phyloP scores from a whole-genome alignment of 148 eudicot species.

The Vaccinium corymbosum region DNA sequence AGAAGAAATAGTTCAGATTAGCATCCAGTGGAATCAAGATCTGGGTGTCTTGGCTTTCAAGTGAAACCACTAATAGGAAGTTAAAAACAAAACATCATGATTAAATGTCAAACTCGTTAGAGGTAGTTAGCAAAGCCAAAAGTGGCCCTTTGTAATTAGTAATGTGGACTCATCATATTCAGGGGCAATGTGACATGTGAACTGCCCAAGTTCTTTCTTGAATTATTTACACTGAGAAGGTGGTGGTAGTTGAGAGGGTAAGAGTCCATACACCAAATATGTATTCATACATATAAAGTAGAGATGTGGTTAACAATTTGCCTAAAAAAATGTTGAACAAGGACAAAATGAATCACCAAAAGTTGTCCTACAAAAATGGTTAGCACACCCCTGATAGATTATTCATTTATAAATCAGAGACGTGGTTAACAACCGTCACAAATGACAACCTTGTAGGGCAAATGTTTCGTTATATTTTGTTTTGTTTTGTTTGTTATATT shows the following conservation, averaged over 20 bases:
- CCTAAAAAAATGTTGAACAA: background rate
- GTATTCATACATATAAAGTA: background rate
- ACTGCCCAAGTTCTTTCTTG: constrained; percentile 11
- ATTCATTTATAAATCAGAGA: background rate
- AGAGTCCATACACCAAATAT: background rate
- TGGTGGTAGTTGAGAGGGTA: constrained; percentile 9
- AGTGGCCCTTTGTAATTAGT: background rate
- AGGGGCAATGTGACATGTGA: constrained; percentile 2
- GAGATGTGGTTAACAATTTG: background rate
- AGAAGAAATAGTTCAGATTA: background rate
- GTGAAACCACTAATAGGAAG: constrained; percentile 8
- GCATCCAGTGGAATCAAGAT: background rate
- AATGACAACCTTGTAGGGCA: background rate
- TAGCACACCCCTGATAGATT: background rate
- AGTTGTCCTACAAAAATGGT: background rate
- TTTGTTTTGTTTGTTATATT: too few relatives aligned
- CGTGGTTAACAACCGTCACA: background rate
- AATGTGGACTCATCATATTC: background rate
- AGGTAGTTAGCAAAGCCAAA: constrained; percentile 3
- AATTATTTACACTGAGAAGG: background rate
- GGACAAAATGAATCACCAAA: background rate
- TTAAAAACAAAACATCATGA: background rate
- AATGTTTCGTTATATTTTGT: background rate
- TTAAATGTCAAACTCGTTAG: background rate
- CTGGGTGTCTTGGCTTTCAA: constrained; percentile 17